phyloP scores from a whole-genome alignment of 768 basidiomycete genomes.

The Leccinum barrowsii region DNA sequence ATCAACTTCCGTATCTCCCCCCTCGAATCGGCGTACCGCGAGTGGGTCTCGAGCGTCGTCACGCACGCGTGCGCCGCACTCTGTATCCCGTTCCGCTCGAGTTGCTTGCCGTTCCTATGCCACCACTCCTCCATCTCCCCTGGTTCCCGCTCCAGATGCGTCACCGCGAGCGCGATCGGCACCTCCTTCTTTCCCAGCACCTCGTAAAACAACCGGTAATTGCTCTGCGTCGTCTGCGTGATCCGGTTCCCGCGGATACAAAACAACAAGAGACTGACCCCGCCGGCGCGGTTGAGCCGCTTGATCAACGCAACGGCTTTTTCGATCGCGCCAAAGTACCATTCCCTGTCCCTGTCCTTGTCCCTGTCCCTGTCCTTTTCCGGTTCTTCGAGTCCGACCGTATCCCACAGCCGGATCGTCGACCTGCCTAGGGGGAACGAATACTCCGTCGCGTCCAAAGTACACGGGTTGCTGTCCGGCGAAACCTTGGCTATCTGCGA shows the following conservation, averaged over 20 bases:
- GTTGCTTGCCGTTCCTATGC: conserved; percentile 19
- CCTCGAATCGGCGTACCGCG: conserved; percentile 32
- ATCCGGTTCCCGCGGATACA: conserved; percentile 39
- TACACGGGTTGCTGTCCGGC: conserved; percentile 30
- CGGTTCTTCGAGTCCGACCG: conserved; percentile 32
- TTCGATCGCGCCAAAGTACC: conserved; percentile 27
- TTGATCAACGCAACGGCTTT: conserved; percentile 34
- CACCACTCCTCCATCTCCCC: conserved; percentile 34
- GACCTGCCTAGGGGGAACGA: conserved; percentile 20
- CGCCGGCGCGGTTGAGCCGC: conserved; percentile 27
- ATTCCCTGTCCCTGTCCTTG: conserved; percentile 1
- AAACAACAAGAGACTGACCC: conserved; percentile 40
- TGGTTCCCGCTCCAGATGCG: conserved; percentile 35
- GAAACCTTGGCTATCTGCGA: conserved; percentile 23
- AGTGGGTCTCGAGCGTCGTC: conserved; percentile 23
- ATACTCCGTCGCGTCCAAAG: conserved; percentile 30
- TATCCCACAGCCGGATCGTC: conserved; percentile 31
- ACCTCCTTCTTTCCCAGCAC: conserved; percentile 32
- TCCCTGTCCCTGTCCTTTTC: conserved; percentile 10
- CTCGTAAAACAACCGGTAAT: conserved; percentile 24
- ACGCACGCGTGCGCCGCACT: conserved; percentile 32
- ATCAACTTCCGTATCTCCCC: conserved; percentile 19
- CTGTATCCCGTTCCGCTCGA: conserved; percentile 20
- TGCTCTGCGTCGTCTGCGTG: conserved; percentile 23
- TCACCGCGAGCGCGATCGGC: conserved; percentile 38